Evolutionary conservation across 2,329 filamentous ascomycete genomes (phyloP), one percentile per base, ranked within the genome.

Genomic region (Fusarium torulosum): DNA sequence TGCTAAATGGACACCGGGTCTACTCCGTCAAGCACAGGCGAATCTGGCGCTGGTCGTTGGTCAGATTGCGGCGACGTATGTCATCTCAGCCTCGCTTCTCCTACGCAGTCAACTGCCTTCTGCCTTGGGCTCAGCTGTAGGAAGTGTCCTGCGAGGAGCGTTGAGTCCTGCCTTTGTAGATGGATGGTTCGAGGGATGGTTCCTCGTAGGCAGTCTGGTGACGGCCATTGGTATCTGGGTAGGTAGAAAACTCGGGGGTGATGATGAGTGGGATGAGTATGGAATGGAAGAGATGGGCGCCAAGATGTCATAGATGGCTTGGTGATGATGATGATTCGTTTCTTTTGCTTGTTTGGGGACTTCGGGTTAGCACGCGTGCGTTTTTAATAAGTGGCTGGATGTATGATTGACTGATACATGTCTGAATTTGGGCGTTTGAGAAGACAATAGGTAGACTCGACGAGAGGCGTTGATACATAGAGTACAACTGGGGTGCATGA

Each of bases 151-250:
- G 29, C 89, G 92, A 42, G 91, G 91, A 20, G 91, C 92, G 17
- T 82, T 96, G 89, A 77, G 80, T 53, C 84, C 84, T 6, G 77
- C 76, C 11, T 86, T 87, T 65, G 84, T 85, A 35, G 82, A 96
- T 73, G 84, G 87, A 29, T 97, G 93, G 93, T 97, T 97, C 71
- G 93, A 97, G 77, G 89, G 88, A 9, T 95, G 93, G 90, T 97
- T 96, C 76, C 78, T 97, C 56, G 75, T 89, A 4, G 90, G 90
- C 7, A 91, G 89, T 64, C 80, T 83, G 1, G 74, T 85, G 14
- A 96, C 93, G 2, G 88, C 85, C 2, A 74, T 86, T n/a, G 92
- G 91, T 0, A 88, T 96, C 21, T 92, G 90, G 84, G 75, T 94
- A 6, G 91, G 91, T 1, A 84, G 88, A 63, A 89, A 87, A 74